Conservation (phyloP, 1,284 basidiomycete species). For the Puccinia brachypodii region DNA sequence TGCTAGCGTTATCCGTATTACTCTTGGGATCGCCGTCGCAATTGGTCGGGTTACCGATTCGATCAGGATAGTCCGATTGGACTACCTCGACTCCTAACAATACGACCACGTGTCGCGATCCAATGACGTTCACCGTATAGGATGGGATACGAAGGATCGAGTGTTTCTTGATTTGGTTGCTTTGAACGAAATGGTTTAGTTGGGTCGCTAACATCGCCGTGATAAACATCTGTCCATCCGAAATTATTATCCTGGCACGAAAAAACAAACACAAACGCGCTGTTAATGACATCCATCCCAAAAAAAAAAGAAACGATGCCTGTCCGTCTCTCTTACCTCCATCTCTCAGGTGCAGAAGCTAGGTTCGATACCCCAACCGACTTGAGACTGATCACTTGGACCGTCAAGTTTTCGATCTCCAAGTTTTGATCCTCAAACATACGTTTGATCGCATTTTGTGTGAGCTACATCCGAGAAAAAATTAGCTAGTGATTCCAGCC, state of each 20-base stretch:
- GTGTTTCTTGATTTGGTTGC: conserved; percentile 70
- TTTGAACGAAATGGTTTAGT: conserved; percentile 74
- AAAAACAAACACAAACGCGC: background rate
- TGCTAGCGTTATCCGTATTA: background rate
- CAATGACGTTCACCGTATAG: conserved; percentile 77
- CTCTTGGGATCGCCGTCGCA: conserved; percentile 56
- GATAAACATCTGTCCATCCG: conserved; percentile 75
- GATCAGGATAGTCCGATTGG: conserved; percentile 62
- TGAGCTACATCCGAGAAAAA: conserved; percentile 20
- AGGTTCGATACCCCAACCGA: conserved; percentile 62
- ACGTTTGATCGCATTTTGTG: conserved; percentile 21
- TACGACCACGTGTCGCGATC: conserved; percentile 71
- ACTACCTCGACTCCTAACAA: conserved; percentile 72
- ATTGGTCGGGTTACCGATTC: conserved; percentile 71
- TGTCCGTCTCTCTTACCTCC: conserved; percentile 3
- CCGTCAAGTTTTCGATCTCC: conserved; percentile 61
- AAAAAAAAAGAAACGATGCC: background rate
- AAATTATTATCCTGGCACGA: conserved; percentile 60
- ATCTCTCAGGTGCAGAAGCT: conserved; percentile 28
- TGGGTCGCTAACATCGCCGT: conserved; percentile 96
- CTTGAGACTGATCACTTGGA: conserved; percentile 81
- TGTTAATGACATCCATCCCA: background rate
- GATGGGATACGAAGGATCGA: conserved; percentile 72
- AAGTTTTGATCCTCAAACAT: conserved; percentile 30
- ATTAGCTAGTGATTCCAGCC: too few species aligned